Conservation (phyloP, 2,329 filamentous ascomycete species). For the Penicillium sp. region DNA sequence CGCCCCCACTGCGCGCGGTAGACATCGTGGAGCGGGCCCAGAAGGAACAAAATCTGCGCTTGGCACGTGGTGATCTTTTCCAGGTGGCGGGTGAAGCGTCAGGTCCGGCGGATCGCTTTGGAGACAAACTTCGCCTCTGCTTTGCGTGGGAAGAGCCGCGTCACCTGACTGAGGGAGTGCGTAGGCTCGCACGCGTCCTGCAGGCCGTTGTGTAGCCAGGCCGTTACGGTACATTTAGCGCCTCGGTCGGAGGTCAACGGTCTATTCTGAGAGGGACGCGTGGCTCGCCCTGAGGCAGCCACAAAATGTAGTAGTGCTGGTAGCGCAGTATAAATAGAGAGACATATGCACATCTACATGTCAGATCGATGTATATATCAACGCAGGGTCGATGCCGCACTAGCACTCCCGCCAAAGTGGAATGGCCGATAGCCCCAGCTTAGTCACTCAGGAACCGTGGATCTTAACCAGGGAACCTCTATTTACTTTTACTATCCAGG, state of each 20-base stretch:
- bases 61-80: conserved; percentile 70
- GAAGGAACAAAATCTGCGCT: conserved; percentile 62
- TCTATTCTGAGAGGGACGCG: conserved; percentile 13
- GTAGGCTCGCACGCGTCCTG: conserved; percentile 53
- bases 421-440: background rate
- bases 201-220: conserved; percentile 5
- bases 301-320: background rate
- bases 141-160: conserved; percentile 71
- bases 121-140: conserved; percentile 62
- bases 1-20: conserved; percentile 51
- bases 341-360: background rate
- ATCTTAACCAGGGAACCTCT: background rate
- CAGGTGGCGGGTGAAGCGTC: conserved; percentile 58
- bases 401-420: background rate
- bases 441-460: background rate
- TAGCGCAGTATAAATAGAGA: background rate
- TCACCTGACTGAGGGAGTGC: conserved; percentile 65
- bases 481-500: background rate
- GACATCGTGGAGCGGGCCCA: conserved; percentile 59
- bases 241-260: background rate
- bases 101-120: conserved; percentile 55
- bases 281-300: conserved; percentile 6
- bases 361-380: background rate
- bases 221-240: background rate
- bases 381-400: background rate